These are phyloP conservation scores for Aspergillus aculeatinus DNA, from an alignment of 2,329 filamentous ascomycete species.

Conservation along the genomic window DNA sequence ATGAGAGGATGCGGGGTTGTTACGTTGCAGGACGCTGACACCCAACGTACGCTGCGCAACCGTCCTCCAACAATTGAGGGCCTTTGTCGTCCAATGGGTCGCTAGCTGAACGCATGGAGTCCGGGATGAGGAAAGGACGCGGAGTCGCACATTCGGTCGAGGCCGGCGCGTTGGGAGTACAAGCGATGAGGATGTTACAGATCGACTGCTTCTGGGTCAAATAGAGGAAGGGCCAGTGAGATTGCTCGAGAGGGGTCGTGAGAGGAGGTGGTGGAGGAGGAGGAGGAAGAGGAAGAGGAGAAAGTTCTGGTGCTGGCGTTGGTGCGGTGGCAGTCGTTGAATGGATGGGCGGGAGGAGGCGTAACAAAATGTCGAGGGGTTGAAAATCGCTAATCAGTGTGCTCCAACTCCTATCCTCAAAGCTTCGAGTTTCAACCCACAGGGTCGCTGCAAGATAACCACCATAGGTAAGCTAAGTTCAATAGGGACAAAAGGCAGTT, in stretches of 20 bases:
- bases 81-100: constrained; percentile 32
- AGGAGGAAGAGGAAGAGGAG: background rate
- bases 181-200: constrained; percentile 16
- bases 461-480: constrained; percentile 16
- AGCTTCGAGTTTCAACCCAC: constrained; percentile 18
- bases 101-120: constrained; percentile 44
- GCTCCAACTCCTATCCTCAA: constrained; percentile 22
- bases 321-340: constrained; percentile 1
- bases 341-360: constrained; percentile 13
- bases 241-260: background rate
- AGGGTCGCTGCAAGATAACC: constrained; percentile 19
- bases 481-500: constrained; percentile 8
- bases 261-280: background rate
- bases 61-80: constrained; percentile 35
- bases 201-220: constrained; percentile 25
- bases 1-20: constrained; percentile 20
- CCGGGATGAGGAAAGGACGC: constrained; percentile 26
- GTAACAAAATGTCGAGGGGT: constrained; percentile 18
- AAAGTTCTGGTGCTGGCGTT: background rate
- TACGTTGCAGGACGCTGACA: constrained; percentile 26
- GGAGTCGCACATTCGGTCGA: constrained; percentile 40
- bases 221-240: constrained; percentile 7
- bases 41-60: constrained; percentile 28
- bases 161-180: constrained; percentile 18
- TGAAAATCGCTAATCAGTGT: constrained; percentile 15